A percentile compares a stretch with the other conserved stretches of the same genome.
Conservation (phyloP, 371 early-diverging fungal species). For the Funneliformis caledonium region DNA sequence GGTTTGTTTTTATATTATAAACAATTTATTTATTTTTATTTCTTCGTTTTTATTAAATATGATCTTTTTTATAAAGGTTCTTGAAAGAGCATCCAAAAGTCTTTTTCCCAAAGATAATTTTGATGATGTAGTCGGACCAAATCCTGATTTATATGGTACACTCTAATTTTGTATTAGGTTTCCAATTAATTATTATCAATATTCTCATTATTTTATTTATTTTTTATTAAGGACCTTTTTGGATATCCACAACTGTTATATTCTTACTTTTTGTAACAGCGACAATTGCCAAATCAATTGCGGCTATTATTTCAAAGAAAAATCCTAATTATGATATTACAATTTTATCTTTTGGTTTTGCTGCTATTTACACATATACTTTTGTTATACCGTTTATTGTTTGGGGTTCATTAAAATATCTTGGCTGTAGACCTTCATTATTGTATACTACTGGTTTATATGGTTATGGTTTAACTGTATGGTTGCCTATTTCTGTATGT, state of each 20-base stretch:
- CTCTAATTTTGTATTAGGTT: not conserved
- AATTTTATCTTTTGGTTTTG: slow-evolving; percentile 77
- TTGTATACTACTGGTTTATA: slow-evolving; percentile 85
- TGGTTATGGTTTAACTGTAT: slow-evolving; percentile 90
- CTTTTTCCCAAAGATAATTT: slow-evolving; percentile 57
- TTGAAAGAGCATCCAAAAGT: slow-evolving; percentile 56
- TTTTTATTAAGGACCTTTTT: slow-evolving; percentile 79
- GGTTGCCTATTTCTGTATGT: slow-evolving; percentile 90
- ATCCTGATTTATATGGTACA: slow-evolving; percentile 77
- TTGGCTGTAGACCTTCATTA: slow-evolving; percentile 77
- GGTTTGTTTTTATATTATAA: slow-evolving; percentile 47
- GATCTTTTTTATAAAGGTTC: slow-evolving; percentile 53
- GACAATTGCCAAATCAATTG: slow-evolving; percentile 83
- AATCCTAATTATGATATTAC: slow-evolving; percentile 78
- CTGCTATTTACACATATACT: slow-evolving; percentile 82
- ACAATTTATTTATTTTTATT: not conserved
- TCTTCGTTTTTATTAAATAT: not conserved
- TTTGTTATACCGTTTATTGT: slow-evolving; percentile 72
- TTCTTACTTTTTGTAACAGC: slow-evolving; percentile 90
- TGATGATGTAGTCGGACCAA: slow-evolving; percentile 51
- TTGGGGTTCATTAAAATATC: slow-evolving; percentile 86
- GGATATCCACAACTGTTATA: slow-evolving; percentile 94
- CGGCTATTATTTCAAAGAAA: slow-evolving; percentile 62
- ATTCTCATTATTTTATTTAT: not conserved
- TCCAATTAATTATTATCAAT: not conserved